Percentiles rank a stretch among this genome's conserved stretches.
These are phyloP conservation scores for Syzygium aromaticum DNA, from an alignment of 345 rosid species.

Conservation along the genomic window DNA sequence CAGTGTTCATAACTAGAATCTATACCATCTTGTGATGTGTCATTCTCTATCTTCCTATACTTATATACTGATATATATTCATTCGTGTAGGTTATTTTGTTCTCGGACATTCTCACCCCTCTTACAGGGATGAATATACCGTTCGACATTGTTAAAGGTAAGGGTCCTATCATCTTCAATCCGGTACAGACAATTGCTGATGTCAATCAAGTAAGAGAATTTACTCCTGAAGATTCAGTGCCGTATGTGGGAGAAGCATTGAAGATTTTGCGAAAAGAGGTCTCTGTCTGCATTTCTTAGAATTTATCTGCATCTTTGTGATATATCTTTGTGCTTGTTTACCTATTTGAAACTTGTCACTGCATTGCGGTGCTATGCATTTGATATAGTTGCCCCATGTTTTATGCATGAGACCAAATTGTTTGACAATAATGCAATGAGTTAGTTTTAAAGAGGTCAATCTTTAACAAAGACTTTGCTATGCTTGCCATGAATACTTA, in stretches of 20 bases:
- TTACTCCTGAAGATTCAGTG: conserved; percentile 75
- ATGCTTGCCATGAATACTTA: background rate
- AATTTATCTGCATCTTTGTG: background rate
- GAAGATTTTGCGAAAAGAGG: conserved; percentile 80
- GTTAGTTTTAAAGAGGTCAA: background rate
- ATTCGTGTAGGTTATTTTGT: conserved; percentile 70
- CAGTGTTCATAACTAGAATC: background rate
- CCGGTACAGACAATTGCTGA: conserved; percentile 68
- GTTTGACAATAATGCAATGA: background rate
- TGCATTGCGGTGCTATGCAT: background rate
- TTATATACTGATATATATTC: background rate
- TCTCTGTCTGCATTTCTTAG: conserved; percentile 4
- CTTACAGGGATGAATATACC: conserved; percentile 99
- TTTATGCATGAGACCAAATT: background rate
- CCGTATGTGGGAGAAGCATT: conserved; percentile 97
- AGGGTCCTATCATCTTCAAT: conserved; percentile 83
- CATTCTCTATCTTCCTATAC: background rate
- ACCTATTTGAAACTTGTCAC: background rate
- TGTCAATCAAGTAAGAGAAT: conserved; percentile 76
- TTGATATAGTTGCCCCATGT: background rate
- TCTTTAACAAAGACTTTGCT: background rate
- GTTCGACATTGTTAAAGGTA: conserved; percentile 92
- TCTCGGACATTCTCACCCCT: conserved; percentile 96
- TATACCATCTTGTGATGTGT: background rate
- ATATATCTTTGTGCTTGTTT: background rate